These are phyloP conservation scores for Pseudogymnoascus sp. DNA, from an alignment of 2,329 filamentous ascomycete genomes.

Conservation along the genomic window DNA sequence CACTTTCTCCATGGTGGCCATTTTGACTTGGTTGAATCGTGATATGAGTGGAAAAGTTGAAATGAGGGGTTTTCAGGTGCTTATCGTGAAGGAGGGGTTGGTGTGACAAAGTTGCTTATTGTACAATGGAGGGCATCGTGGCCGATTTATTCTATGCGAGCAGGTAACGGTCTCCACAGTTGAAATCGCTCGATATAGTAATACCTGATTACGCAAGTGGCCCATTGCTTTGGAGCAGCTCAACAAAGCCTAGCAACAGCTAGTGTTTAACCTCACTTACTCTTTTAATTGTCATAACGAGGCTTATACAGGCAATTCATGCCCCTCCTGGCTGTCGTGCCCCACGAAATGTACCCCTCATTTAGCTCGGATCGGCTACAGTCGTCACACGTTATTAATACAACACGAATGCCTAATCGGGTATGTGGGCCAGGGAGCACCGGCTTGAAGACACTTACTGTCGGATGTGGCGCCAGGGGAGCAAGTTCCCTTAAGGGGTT, in stretches of 20 bases:
- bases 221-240: background rate
- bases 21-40: constrained; percentile 16
- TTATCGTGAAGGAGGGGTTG: background rate
- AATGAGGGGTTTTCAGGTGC: background rate
- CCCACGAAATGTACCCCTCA: background rate
- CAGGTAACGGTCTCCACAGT: background rate
- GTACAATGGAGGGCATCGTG: background rate
- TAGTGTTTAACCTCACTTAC: background rate
- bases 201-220: constrained; percentile 2
- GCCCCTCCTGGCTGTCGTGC: background rate
- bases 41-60: background rate
- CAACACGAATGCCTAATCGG: background rate
- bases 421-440: background rate
- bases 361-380: background rate
- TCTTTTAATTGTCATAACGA: background rate
- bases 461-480: background rate
- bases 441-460: background rate
- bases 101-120: background rate
- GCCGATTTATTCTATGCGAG: constrained; percentile 1
- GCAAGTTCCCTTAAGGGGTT: background rate
- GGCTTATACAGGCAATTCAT: background rate
- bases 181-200: background rate
- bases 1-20: constrained; percentile 37
- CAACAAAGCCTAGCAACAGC: background rate
- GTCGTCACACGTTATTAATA: background rate